Evolutionary conservation across 192 early-diverging fungal genomes (phyloP).

Genomic region (Coemansia asiatica): DNA sequence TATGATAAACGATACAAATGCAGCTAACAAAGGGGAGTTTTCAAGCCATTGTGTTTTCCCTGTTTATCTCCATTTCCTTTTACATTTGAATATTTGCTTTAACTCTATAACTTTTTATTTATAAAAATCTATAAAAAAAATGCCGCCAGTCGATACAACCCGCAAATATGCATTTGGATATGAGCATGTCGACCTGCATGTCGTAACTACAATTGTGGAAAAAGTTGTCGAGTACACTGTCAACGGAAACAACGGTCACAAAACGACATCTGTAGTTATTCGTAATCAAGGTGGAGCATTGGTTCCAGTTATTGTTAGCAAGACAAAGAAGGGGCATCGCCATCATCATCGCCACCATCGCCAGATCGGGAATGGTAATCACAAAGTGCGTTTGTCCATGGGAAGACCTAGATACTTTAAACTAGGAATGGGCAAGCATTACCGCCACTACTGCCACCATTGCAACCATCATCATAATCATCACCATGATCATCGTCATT

Average conservation of each 20-base stretch:
- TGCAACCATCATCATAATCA: background rate
- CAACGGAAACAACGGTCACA: background rate
- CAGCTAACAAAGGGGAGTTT: no score
- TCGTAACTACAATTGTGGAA: constrained; percentile 14
- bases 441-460: background rate
- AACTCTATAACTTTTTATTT: background rate
- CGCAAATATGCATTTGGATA: constrained; percentile 8
- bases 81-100: background rate
- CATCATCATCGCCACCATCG: background rate
- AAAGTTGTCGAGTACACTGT: background rate
- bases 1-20: no score
- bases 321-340: background rate
- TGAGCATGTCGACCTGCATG: background rate
- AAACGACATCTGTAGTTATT: constrained; percentile 9
- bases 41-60: no score
- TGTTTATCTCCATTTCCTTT: no score
- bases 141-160: constrained; percentile 29
- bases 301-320: background rate
- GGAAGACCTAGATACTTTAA: no score
- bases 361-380: no score
- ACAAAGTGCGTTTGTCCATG: no score
- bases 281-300: background rate
- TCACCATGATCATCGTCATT: background rate
- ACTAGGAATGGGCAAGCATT: no score
- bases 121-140: no score